phyloP scores from a whole-genome alignment of 176 grass and related monocot genomes.

The Microstegium vimineum region DNA sequence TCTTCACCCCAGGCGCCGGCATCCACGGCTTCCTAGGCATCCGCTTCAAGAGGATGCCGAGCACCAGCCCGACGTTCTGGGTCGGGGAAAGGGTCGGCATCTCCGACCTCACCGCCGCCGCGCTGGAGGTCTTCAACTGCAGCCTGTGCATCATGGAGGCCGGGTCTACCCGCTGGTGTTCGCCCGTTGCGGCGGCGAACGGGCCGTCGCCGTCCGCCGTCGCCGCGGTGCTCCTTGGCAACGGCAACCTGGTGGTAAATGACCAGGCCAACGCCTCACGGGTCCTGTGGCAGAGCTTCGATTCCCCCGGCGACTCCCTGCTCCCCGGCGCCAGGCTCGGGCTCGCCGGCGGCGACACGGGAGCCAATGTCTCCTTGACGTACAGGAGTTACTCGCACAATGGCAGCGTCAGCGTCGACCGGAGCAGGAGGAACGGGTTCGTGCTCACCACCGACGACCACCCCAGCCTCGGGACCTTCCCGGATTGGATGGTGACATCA shows the following conservation, averaged over 20 bases:
- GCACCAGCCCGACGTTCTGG: conserved; percentile 13
- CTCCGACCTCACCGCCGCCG: not conserved
- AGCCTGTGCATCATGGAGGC: conserved; percentile 7
- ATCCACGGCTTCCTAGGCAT: conserved; percentile 10
- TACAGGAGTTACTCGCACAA: not conserved
- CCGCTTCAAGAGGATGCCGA: conserved; percentile 17
- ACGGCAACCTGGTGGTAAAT: conserved; percentile 18
- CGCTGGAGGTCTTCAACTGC: not conserved
- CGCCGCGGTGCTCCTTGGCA: not conserved
- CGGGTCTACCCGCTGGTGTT: not conserved
- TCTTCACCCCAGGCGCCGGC: not conserved
- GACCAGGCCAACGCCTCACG: conserved; percentile 15
- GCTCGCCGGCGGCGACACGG: conserved; percentile 32
- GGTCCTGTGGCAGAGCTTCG: conserved; percentile 51
- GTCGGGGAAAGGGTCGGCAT: not conserved
- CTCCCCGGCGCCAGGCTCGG: conserved; percentile 47
- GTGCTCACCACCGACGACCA: conserved; percentile 33
- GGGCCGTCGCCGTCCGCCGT: not conserved
- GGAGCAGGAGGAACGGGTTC: conserved; percentile 26
- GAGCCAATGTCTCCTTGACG: conserved; percentile 30
- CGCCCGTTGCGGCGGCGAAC: not conserved
- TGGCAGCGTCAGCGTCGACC: conserved; percentile 37
- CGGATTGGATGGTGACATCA: conserved; percentile 42
- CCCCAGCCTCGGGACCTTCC: conserved; percentile 6
- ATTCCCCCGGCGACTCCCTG: conserved; percentile 39